Evolutionary conservation across 495 filamentous ascomycete genomes (phyloP), one percentile per base, ranked within the genome.

Genomic region (Choiromyces venosus): DNA sequence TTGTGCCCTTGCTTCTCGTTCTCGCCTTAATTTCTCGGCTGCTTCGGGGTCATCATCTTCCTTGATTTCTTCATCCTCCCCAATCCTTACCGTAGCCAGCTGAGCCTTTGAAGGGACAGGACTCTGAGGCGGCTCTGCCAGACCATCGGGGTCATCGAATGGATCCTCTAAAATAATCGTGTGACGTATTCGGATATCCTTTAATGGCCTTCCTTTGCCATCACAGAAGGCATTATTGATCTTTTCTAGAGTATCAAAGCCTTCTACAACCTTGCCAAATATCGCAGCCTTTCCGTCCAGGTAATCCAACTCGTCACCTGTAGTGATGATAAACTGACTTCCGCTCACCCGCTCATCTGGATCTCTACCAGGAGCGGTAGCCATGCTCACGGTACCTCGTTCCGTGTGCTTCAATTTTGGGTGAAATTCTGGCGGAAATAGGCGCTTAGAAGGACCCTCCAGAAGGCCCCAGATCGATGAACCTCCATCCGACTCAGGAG

Each of bases 181-280:
- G 82, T 97, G 94, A 70, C 93, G 90, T 79, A 97, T 94, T 38
- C 94, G 90, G 73, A 97, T 96, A 83, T 97, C 94, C 77, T 89
- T 93, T 67, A 97, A 84, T 21, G 94, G 94, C 71, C 92, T 87
- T 61, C 92, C 92, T 25, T 88, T 87, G 65, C 93, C 89, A 82
- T 97, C 94, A 71, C 92, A 89, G 73, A 96, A 96, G 21, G 92
- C 86, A 64, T 88, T 88, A 82, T 97, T 97, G 85, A 97, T 94
- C 84, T 94, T 96, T 82, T 97, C 94, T 70, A 97, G 82, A 25
- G 87, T 88, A 83, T 97, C 94, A 73, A 97, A 97, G 1, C 94
- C 94, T 83, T 97, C 94, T 0, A 94, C 94, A 0, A 97, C 93
- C 74, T 93, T 92, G 39, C 94, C 94, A 83, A 97, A 97, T 61